Conservation (phyloP, 2,329 filamentous ascomycete species). For the Incumbomyces delicatus region DNA sequence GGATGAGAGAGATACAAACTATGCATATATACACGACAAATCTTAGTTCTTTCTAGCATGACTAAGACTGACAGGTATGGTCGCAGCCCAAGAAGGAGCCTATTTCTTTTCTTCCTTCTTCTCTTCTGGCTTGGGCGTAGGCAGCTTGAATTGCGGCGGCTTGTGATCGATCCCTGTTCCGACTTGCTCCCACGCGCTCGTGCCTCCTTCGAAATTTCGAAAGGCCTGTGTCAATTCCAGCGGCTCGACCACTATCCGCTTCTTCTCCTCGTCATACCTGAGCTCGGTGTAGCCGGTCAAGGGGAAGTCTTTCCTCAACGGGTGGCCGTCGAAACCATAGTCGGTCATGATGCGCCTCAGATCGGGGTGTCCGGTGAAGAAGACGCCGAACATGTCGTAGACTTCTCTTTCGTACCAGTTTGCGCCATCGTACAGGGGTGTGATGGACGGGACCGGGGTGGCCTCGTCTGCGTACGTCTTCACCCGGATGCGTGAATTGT, state of each 20-base stretch:
- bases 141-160: constrained; percentile 84
- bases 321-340: constrained; percentile 97
- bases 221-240: constrained; percentile 96
- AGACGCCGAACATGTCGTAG: constrained; percentile 94
- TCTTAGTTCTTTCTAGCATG: too few relatives aligned
- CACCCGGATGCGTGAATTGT: constrained; percentile 92
- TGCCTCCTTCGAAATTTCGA: constrained; percentile 92
- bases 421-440: constrained; percentile 78
- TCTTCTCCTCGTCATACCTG: constrained; percentile 98
- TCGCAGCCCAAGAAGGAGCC: neutral
- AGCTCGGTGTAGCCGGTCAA: constrained; percentile 97
- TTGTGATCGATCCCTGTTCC: constrained; percentile 65
- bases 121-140: constrained; percentile 90
- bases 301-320: constrained; percentile 94
- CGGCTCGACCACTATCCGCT: constrained; percentile 95
- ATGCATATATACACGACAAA: too few relatives aligned
- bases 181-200: constrained; percentile 61
- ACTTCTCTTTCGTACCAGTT: constrained; percentile 99
- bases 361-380: constrained; percentile 92
- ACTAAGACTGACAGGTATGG: neutral
- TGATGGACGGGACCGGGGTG: constrained; percentile 82
- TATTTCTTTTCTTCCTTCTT: constrained; percentile 79
- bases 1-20: too few relatives aligned
- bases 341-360: constrained; percentile 97
- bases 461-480: constrained; percentile 99